Evolutionary conservation across 805 yeast species (phyloP).

Genomic region (Kuraishia borneana): DNA sequence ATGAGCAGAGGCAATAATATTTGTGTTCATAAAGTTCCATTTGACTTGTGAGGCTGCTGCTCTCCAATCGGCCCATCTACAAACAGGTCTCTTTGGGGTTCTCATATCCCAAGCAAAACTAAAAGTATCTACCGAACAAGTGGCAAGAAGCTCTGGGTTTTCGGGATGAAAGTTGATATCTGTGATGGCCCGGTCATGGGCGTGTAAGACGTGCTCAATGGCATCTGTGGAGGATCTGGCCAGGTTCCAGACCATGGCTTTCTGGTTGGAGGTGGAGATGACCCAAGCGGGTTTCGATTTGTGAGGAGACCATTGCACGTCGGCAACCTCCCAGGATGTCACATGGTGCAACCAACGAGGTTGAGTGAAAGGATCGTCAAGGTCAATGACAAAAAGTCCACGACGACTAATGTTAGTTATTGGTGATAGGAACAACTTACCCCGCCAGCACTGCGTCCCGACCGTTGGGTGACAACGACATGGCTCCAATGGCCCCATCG

Average conservation of each 20-base stretch:
- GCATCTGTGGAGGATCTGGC: slow-evolving; percentile 54
- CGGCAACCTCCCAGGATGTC: slow-evolving; percentile 98
- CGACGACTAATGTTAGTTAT: slow-evolving; percentile 27
- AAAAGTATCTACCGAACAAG: slow-evolving; percentile 87
- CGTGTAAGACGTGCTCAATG: slow-evolving; percentile 78
- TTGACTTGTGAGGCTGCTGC: slow-evolving; percentile 94
- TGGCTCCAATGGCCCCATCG: slow-evolving; percentile 87
- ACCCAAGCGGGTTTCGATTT: slow-evolving; percentile 80
- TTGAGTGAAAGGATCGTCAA: slow-evolving; percentile 90
- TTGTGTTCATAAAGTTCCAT: slow-evolving; percentile 74
- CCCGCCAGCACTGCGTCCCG: slow-evolving; percentile 91
- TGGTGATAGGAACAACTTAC: slow-evolving; percentile 9
- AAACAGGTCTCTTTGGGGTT: slow-evolving; percentile 61
- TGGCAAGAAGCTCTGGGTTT: slow-evolving; percentile 80
- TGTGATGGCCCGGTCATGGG: slow-evolving; percentile 87
- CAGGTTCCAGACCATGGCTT: slow-evolving; percentile 90
- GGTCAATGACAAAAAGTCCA: slow-evolving; percentile 82
- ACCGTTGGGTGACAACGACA: slow-evolving; percentile 82
- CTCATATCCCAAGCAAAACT: slow-evolving; percentile 89
- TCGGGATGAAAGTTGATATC: slow-evolving; percentile 89
- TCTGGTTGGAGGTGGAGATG: slow-evolving; percentile 88
- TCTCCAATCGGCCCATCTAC: slow-evolving; percentile 85
- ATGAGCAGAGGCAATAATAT: slow-evolving; percentile 78
- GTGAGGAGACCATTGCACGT: slow-evolving; percentile 98
- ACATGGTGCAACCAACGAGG: slow-evolving; percentile 90